These are phyloP conservation scores for Clarireedia sp. DNA, from an alignment of 2,329 filamentous ascomycete genomes.

Conservation along the genomic window DNA sequence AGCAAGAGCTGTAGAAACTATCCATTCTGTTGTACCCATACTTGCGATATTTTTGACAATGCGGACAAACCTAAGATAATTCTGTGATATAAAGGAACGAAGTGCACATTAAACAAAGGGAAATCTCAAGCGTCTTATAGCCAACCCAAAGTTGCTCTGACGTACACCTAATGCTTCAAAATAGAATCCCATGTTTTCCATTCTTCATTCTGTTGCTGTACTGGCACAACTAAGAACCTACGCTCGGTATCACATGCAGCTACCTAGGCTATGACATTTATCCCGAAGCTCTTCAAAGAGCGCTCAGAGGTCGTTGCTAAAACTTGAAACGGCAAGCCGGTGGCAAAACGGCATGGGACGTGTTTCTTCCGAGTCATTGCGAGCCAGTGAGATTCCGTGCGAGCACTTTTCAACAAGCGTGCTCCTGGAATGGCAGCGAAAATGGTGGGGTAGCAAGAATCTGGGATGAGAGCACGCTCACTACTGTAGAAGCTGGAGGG, in stretches of 20 bases:
- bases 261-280: too few species aligned
- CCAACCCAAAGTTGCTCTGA: not conserved
- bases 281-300: too few species aligned
- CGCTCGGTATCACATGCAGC: conserved; percentile 1
- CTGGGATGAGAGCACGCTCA: too few species aligned
- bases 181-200: not conserved
- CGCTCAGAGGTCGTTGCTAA: too few species aligned
- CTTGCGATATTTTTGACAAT: not conserved
- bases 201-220: not conserved
- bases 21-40: conserved; percentile 3
- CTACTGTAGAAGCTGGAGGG: too few species aligned
- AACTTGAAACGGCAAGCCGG: too few species aligned
- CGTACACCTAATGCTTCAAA: not conserved
- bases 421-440: not conserved
- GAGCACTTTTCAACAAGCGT: not conserved
- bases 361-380: not conserved
- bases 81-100: too few species aligned
- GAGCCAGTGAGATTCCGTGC: not conserved
- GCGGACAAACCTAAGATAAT: too few species aligned
- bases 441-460: too few species aligned
- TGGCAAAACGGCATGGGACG: too few species aligned
- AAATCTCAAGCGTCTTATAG: not conserved
- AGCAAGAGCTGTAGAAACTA: not conserved
- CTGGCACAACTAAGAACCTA: too few species aligned
- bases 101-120: not conserved